Conservation (phyloP, 2,329 filamentous ascomycete genomes). For the Penicillium sp. region DNA sequence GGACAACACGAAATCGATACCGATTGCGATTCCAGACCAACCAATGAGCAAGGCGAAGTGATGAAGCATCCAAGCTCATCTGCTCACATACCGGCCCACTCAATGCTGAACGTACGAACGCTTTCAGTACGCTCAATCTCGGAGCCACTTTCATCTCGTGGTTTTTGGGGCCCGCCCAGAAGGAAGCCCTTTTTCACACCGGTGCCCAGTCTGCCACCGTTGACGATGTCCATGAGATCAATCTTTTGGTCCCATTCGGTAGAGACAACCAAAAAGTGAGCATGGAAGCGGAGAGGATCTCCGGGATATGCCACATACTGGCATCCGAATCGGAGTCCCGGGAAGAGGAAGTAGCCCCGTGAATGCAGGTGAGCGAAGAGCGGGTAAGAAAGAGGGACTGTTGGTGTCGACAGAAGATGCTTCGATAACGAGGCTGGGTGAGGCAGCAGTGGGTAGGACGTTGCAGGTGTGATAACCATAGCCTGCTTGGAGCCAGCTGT, state of each 20-base stretch:
- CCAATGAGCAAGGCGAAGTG: background rate
- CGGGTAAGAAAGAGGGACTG: slow-evolving; percentile 59
- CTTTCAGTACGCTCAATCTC: slow-evolving; percentile 33
- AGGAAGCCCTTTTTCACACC: slow-evolving; percentile 95
- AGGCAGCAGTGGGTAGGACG: slow-evolving; percentile 48
- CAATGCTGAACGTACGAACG: slow-evolving; percentile 75
- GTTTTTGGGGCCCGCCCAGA: slow-evolving; percentile 64
- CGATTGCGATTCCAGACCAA: background rate
- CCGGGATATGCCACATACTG: slow-evolving; percentile 94
- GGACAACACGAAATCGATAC: too few relatives aligned
- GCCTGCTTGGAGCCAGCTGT: slow-evolving; percentile 14
- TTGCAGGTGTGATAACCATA: slow-evolving; percentile 50
- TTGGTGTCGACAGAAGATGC: slow-evolving; percentile 30
- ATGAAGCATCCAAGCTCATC: background rate
- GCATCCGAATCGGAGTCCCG: slow-evolving; percentile 89
- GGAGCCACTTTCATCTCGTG: slow-evolving; percentile 34
- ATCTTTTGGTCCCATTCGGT: slow-evolving; percentile 86
- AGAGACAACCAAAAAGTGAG: slow-evolving; percentile 84
- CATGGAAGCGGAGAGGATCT: slow-evolving; percentile 90
- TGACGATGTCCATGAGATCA: slow-evolving; percentile 77
- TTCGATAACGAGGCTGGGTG: slow-evolving; percentile 23
- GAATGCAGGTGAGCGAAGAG: slow-evolving; percentile 78
- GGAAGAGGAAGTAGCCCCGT: slow-evolving; percentile 80
- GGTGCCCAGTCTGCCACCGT: slow-evolving; percentile 82
- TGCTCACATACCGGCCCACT: slow-evolving; percentile 87